phyloP scores from a whole-genome alignment of 2,329 filamentous ascomycete species.

The Alternaria gaisen region DNA sequence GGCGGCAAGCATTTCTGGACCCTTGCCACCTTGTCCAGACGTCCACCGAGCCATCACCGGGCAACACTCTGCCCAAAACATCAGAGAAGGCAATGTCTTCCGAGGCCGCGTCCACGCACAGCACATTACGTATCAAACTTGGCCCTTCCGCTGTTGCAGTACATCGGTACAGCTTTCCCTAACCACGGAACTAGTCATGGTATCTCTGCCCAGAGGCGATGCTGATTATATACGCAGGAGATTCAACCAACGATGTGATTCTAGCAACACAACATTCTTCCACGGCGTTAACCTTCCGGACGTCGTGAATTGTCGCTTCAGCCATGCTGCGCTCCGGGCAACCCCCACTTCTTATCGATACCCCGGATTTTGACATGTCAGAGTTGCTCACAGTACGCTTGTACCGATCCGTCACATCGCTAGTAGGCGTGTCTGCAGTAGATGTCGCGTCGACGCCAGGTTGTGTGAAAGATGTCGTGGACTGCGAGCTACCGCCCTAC shows the following conservation, averaged over 20 bases:
- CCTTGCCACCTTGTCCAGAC: constrained; percentile 27
- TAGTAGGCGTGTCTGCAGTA: not conserved
- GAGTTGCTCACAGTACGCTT: constrained; percentile 42
- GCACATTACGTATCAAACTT: not conserved
- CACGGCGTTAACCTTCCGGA: not conserved
- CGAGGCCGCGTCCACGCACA: not conserved
- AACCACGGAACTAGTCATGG: not conserved
- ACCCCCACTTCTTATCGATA: constrained; percentile 37
- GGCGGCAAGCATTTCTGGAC: constrained; percentile 18
- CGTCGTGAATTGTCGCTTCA: constrained; percentile 1
- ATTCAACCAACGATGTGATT: not conserved
- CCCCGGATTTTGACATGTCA: constrained; percentile 36
- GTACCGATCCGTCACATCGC: constrained; percentile 28
- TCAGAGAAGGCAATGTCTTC: not conserved
- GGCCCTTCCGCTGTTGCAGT: not conserved
- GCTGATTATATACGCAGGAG: too few species aligned
- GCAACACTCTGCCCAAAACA: not conserved
- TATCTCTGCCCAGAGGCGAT: not conserved
- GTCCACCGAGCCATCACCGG: constrained; percentile 6
- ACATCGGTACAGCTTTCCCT: not conserved
- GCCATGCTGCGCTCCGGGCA: constrained; percentile 21
- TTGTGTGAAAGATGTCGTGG: not conserved
- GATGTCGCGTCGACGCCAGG: not conserved
- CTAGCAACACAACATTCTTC: not conserved
- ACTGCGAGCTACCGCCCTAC: not conserved